phyloP scores from a whole-genome alignment of 306 rosid genomes.

The Quillaja saponaria region DNA sequence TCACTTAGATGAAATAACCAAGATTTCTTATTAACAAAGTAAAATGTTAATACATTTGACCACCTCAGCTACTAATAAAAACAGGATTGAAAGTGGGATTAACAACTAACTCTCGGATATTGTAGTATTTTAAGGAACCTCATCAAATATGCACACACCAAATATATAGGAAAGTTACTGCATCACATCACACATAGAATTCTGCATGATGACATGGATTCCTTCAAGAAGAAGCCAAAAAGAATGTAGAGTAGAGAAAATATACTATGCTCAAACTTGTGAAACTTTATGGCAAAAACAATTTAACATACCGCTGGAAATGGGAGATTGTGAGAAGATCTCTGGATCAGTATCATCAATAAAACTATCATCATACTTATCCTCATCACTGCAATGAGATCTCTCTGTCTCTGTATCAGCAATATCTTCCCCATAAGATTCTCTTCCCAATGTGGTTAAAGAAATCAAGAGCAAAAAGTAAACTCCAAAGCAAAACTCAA shows the following conservation, averaged over 20 bases:
- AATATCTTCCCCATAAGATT: constrained; percentile 86
- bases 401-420: constrained; percentile 70
- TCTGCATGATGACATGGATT: background rate
- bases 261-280: background rate
- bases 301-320: constrained; percentile 48
- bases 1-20: too few relatives aligned
- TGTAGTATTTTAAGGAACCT: too few relatives aligned
- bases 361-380: constrained; percentile 75
- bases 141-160: too few relatives aligned
- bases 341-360: constrained; percentile 56
- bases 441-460: constrained; percentile 55
- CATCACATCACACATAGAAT: background rate
- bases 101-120: too few relatives aligned
- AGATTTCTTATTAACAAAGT: too few relatives aligned
- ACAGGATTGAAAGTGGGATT: too few relatives aligned
- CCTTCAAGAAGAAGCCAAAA: background rate
- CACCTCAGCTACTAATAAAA: too few relatives aligned
- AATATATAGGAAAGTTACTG: too few relatives aligned
- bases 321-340: constrained; percentile 47
- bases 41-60: too few relatives aligned
- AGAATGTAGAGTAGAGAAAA: background rate
- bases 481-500: background rate
- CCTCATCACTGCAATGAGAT: constrained; percentile 61
- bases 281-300: background rate
- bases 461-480: constrained; percentile 28